Conservation (phyloP, 352 stramenopile genomes). For the Phytophthora agathidicida region DNA sequence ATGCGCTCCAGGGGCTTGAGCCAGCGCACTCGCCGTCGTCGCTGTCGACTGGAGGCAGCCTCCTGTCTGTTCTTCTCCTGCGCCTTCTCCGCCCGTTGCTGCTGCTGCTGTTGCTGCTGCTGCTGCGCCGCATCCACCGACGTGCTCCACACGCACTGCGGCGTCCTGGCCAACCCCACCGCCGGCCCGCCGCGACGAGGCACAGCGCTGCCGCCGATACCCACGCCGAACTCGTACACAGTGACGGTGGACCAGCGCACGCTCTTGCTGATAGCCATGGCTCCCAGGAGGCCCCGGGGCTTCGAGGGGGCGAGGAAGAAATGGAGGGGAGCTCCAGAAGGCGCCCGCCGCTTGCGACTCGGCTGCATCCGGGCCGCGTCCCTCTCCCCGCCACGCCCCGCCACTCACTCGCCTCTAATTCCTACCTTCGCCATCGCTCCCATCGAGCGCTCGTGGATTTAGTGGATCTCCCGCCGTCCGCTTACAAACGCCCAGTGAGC, state of each 20-base stretch:
- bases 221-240: conserved; percentile 63
- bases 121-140: conserved; percentile 30
- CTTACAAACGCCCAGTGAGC: conserved; percentile 19
- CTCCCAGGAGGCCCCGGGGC: not conserved
- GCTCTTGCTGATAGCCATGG: conserved; percentile 8
- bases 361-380: conserved; percentile 3
- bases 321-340: conserved; percentile 19
- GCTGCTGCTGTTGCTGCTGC: not conserved
- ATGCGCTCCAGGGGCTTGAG: conserved; percentile 45
- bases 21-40: conserved; percentile 28
- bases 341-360: conserved; percentile 11
- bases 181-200: conserved; percentile 51
- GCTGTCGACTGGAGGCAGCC: not conserved
- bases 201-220: conserved; percentile 47
- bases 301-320: not conserved
- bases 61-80: not conserved
- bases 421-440: not conserved
- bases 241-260: conserved; percentile 59
- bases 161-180: conserved; percentile 35
- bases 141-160: conserved; percentile 25
- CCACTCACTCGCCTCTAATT: conserved; percentile 10
- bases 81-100: too few species aligned
- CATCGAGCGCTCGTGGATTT: conserved; percentile 1
- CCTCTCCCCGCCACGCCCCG: not conserved
- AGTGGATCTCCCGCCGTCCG: conserved; percentile 7